These are phyloP conservation scores for Saccharomyces uvarum DNA, from an alignment of 1,139 yeast species.

Conservation along the genomic window DNA sequence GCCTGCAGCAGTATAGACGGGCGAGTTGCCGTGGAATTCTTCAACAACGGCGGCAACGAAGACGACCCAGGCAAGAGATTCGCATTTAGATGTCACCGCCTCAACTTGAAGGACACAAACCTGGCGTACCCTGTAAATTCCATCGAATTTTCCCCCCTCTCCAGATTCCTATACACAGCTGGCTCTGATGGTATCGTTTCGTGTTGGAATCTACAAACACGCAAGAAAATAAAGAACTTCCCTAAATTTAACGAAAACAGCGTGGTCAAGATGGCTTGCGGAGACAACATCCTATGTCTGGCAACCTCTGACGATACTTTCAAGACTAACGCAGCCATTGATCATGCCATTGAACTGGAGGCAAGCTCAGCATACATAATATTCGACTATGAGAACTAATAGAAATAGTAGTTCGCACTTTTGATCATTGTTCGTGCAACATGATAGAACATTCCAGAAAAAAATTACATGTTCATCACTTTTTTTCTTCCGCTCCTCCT, in stretches of 20 bases:
- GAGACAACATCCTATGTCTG: constrained; percentile 41
- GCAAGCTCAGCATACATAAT: constrained; percentile 22
- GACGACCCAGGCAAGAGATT: constrained; percentile 41
- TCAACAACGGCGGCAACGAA: constrained; percentile 37
- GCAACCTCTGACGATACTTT: constrained; percentile 60
- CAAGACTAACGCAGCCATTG: constrained; percentile 30
- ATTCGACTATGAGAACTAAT: background rate
- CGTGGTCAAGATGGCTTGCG: constrained; percentile 44
- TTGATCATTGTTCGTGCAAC: background rate
- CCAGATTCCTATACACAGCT: constrained; percentile 55
- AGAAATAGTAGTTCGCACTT: background rate
- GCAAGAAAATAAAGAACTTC: constrained; percentile 50
- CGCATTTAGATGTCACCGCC: constrained; percentile 80
- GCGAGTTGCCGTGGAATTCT: constrained; percentile 72
- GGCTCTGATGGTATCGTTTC: constrained; percentile 76
- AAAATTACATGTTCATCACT: constrained; percentile 4
- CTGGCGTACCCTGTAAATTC: constrained; percentile 74
- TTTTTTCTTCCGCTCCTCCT: background rate
- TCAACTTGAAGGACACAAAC: constrained; percentile 41
- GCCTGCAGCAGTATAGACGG: constrained; percentile 84
- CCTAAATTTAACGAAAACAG: constrained; percentile 42
- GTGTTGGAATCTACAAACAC: constrained; percentile 57
- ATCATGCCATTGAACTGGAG: constrained; percentile 19
- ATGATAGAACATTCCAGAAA: constrained; percentile 15
- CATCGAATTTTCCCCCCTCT: constrained; percentile 44